Conservation (phyloP, 2,329 filamentous ascomycete genomes). For the Corniculantispora saksenae region DNA sequence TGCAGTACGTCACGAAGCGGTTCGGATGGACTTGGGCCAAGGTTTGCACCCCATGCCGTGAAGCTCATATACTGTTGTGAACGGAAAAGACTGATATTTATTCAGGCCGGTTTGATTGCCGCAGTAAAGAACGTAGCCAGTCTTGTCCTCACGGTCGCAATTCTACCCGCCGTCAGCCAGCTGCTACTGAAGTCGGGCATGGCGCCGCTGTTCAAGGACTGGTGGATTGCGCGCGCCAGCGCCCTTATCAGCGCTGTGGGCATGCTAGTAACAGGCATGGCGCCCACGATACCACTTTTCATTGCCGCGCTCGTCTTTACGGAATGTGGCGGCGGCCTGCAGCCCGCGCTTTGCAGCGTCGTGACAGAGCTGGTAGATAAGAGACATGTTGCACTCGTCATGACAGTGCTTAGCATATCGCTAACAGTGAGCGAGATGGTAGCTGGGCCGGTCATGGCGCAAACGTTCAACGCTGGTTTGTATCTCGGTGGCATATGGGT, state of each 20-base stretch:
- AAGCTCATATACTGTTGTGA: background rate
- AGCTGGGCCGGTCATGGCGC: conserved; percentile 7
- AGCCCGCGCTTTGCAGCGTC: background rate
- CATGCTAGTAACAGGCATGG: background rate
- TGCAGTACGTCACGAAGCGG: conserved; percentile 17
- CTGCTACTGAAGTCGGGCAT: conserved; percentile 6
- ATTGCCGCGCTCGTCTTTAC: background rate
- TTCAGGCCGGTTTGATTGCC: background rate
- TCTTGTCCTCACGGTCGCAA: background rate
- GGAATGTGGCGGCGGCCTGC: background rate
- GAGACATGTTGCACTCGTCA: conserved; percentile 2
- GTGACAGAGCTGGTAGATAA: conserved; percentile 9
- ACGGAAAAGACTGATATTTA: background rate
- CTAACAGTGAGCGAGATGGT: conserved; percentile 6
- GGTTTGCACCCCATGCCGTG: conserved; percentile 12
- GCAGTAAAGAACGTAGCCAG: background rate
- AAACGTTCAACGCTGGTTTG: conserved; percentile 12
- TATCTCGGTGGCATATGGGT: background rate
- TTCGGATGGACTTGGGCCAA: conserved; percentile 20
- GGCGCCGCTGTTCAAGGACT: conserved; percentile 11
- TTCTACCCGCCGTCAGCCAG: conserved; percentile 1
- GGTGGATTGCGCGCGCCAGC: conserved; percentile 11
- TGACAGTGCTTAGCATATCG: conserved; percentile 9
- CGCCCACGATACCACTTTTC: background rate
- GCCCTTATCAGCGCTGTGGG: background rate